Percentiles rank a stretch among this genome's conserved stretches.
Conservation (phyloP, 2,329 filamentous ascomycete species). For the Mariannaea sp. region DNA sequence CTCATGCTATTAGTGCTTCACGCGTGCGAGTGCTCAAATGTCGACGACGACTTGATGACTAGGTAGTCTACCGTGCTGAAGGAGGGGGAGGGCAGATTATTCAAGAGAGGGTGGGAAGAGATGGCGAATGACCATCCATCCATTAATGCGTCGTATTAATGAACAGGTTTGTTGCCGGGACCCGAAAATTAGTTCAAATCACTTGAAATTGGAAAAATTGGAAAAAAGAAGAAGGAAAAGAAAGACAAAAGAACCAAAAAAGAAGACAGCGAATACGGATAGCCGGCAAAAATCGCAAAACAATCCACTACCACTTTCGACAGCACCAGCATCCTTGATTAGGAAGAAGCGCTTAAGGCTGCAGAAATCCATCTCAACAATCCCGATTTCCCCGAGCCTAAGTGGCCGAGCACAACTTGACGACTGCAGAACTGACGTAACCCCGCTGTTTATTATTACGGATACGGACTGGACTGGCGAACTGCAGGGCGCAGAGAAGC, state of each 20-base stretch:
- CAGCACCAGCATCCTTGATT: too few species aligned
- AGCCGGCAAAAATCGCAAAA: too few species aligned
- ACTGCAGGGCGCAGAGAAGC: slow-evolving; percentile 5
- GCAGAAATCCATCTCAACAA: not conserved
- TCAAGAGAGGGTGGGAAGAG: too few species aligned
- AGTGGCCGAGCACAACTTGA: not conserved
- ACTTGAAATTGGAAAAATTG: too few species aligned
- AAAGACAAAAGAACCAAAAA: not conserved
- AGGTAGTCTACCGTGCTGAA: too few species aligned
- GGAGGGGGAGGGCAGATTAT: slow-evolving; percentile 3
- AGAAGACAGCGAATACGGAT: too few species aligned
- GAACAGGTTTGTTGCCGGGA: not conserved
- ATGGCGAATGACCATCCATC: too few species aligned
- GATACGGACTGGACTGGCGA: slow-evolving; percentile 12
- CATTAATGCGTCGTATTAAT: slow-evolving; percentile 1
- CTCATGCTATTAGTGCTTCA: slow-evolving; percentile 32
- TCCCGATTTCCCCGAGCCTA: not conserved
- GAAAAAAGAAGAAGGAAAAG: not conserved
- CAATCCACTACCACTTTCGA: too few species aligned
- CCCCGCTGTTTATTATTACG: too few species aligned
- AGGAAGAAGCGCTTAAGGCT: not conserved
- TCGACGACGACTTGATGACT: slow-evolving; percentile 12
- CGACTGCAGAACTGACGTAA: not conserved
- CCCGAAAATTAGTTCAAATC: not conserved
- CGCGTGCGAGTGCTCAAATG: slow-evolving; percentile 22